These are phyloP conservation scores for Coemansia sp. DNA, from an alignment of 192 early-diverging fungal species.

Conservation along the genomic window DNA sequence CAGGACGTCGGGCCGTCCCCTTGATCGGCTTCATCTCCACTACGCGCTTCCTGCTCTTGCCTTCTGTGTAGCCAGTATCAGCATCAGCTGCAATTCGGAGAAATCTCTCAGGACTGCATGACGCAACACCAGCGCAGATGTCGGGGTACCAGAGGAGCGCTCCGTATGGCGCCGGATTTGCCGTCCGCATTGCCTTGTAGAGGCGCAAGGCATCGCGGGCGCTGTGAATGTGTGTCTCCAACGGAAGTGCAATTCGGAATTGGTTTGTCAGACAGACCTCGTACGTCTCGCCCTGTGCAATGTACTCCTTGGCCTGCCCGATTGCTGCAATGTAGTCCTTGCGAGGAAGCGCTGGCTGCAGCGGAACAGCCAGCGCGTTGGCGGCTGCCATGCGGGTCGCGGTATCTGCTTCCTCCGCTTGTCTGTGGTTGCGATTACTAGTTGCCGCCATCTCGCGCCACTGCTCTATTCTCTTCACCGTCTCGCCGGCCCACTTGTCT, in stretches of 20 bases:
- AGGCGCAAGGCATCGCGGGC: not conserved
- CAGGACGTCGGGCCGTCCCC: conserved; percentile 61
- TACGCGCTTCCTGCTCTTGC: conserved; percentile 9
- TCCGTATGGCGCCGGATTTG: conserved; percentile 88
- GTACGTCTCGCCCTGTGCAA: conserved; percentile 89
- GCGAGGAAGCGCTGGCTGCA: conserved; percentile 21
- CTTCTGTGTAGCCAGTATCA: not conserved
- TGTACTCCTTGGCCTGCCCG: conserved; percentile 57
- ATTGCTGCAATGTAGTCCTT: conserved; percentile 59
- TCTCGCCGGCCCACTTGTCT: conserved; percentile 13
- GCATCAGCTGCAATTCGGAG: conserved; percentile 43
- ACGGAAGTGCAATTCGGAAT: conserved; percentile 46
- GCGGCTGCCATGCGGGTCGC: not conserved
- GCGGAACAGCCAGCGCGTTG: not conserved
- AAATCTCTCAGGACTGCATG: conserved; percentile 85
- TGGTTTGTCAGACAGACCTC: conserved; percentile 92
- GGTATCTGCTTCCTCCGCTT: not conserved
- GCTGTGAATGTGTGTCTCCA: not conserved
- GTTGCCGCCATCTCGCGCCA: not conserved
- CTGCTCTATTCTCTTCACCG: not conserved
- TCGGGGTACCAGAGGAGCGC: conserved; percentile 66
- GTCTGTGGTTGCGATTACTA: not conserved
- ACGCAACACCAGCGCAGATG: conserved; percentile 43
- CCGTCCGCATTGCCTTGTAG: conserved; percentile 58
- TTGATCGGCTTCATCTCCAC: conserved; percentile 98